A percentile compares a stretch with the other conserved stretches of the same genome.
These are phyloP conservation scores for Sporothrix curviconia DNA, from an alignment of 2,329 filamentous ascomycete species.

Conservation along the genomic window DNA sequence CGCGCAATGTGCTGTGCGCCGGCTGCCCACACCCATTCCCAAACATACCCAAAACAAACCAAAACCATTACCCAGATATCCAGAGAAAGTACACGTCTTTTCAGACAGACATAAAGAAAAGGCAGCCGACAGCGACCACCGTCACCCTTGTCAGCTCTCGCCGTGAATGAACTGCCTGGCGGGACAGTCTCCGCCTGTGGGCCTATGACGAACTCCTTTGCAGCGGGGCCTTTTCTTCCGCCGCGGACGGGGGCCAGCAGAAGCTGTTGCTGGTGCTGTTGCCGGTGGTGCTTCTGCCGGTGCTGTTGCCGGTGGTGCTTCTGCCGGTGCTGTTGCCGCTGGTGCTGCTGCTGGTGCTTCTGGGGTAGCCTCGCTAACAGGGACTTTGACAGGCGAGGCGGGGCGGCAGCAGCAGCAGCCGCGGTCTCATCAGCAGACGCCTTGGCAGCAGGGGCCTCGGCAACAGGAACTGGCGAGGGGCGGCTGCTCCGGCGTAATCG, in stretches of 20 bases:
- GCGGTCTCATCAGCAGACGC: no score
- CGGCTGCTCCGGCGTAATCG: not conserved
- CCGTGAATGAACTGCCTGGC: not conserved
- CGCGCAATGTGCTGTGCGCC: no score
- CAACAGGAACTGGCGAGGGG: not conserved
- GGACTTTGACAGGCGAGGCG: no score
- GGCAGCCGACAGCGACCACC: not conserved
- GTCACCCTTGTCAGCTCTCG: no score
- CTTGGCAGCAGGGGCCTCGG: not conserved
- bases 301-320: no score
- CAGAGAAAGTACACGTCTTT: no score
- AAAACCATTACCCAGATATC: no score
- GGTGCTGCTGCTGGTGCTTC: not conserved
- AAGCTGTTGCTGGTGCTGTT: no score
- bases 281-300: no score
- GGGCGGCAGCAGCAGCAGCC: not conserved
- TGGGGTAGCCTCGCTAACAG: not conserved
- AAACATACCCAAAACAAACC: no score
- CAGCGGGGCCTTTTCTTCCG: not conserved
- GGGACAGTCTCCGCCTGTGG: conserved; percentile 2
- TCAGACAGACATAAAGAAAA: not conserved
- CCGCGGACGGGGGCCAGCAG: no score
- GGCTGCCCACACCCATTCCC: no score
- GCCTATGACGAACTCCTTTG: not conserved
- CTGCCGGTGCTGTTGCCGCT: not conserved